Evolutionary conservation across 2,329 filamentous ascomycete genomes (phyloP), one percentile per base, ranked within the genome.

Genomic region (Microcyclosporella mali): DNA sequence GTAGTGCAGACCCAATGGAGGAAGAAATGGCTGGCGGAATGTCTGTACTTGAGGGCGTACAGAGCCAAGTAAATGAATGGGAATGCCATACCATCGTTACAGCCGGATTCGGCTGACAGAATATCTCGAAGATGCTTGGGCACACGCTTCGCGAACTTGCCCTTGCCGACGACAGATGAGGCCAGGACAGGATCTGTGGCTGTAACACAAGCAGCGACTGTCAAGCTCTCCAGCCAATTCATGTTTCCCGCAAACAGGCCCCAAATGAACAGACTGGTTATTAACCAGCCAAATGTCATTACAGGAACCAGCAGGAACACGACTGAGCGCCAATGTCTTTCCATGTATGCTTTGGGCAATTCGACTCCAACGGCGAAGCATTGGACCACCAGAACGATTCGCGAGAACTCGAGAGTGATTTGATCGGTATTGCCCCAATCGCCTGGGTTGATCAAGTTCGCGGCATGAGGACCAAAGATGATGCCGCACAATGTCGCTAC

Each of bases 41-140:
- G 80, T 50, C 83, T 73, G 63, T 90, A 95, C 53, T 84, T 80
- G 53, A 97, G 86, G 35, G 97, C 77, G 66, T 95, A 97, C 21
- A 95, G 72, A 1, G 86, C 83, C 21, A 98, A 75, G 63, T 98
- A 98, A 58, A 98, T 79, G 65, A 98, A 98, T 0, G 92, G 92
- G 61, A 98, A 98, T 1, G 92, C 92, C 92, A 98, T 98, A 68
- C 92, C 92, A 65, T 98, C 92, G 74, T 98, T 98, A 70, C 92
- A 98, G 21, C 92, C 92, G 6, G 92, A 98, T 68, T 98, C 92
- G 43, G 89, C 89, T 3, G 92, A 98, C 10, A 98, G 73, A 39
- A 98, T 64, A 68, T 98, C 92, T 74, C 92, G 79, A 69, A 98
- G 71, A 81, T 98, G 92, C 72, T 95, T 97, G 16, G 92, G 92